A percentile compares a stretch with the other conserved stretches of the same genome.
phyloP scores from a whole-genome alignment of 202 grass and related monocot genomes.

The Setaria italica region DNA sequence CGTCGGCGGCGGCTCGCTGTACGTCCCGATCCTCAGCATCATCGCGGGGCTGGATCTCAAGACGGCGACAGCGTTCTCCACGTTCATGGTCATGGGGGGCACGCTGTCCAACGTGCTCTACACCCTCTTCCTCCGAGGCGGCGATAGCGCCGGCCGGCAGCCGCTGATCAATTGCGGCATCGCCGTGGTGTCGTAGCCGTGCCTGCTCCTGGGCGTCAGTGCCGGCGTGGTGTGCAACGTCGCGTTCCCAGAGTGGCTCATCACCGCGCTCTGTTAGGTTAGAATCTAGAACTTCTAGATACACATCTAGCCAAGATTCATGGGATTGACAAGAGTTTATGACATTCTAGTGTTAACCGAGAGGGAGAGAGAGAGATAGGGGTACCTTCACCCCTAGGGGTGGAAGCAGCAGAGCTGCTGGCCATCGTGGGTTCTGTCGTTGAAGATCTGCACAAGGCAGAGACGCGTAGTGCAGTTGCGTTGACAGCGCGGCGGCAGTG shows the following conservation, averaged over 20 bases:
- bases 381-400: too few relatives aligned
- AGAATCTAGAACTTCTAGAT: too few relatives aligned
- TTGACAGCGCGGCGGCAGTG: too few relatives aligned
- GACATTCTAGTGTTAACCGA: too few relatives aligned
- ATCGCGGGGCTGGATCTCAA: slow-evolving; percentile 60
- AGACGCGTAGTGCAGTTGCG: too few relatives aligned
- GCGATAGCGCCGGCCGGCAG: not conserved
- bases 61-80: slow-evolving; percentile 49
- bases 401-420: too few relatives aligned
- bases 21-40: slow-evolving; percentile 65
- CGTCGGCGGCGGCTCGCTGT: slow-evolving; percentile 70
- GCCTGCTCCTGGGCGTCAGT: slow-evolving; percentile 64
- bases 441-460: too few relatives aligned
- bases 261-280: slow-evolving; percentile 56
- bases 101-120: slow-evolving; percentile 64
- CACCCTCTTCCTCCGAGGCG: slow-evolving; percentile 27
- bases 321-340: too few relatives aligned
- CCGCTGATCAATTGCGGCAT: slow-evolving; percentile 66
- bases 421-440: too few relatives aligned
- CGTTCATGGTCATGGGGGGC: slow-evolving; percentile 77
- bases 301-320: too few relatives aligned
- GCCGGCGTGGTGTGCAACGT: slow-evolving; percentile 62
- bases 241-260: slow-evolving; percentile 70
- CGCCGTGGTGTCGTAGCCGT: slow-evolving; percentile 53
- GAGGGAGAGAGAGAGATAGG: too few relatives aligned